A percentile compares a stretch with the other conserved stretches of the same genome.
Evolutionary conservation across 2,329 filamentous ascomycete species (phyloP).

Genomic region (Daldinia sp.): DNA sequence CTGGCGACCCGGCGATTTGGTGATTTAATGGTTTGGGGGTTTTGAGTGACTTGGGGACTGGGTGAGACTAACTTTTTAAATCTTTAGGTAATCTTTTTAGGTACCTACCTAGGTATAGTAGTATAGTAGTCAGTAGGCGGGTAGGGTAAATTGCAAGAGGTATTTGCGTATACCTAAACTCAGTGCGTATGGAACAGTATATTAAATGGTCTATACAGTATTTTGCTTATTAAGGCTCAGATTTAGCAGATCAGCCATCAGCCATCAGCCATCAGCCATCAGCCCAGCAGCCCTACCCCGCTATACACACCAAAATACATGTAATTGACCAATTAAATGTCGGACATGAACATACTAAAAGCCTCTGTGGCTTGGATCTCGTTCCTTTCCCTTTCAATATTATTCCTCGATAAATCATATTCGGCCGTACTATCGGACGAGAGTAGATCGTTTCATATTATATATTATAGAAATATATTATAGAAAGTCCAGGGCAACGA

Average conservation of each 20-base stretch:
- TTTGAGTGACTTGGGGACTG: background rate
- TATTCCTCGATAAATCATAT: background rate
- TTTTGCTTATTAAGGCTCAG: background rate
- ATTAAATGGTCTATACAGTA: background rate
- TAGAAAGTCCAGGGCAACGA: background rate
- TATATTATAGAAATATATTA: background rate
- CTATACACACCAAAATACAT: background rate
- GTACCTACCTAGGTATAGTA: no score
- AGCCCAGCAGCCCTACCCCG: background rate
- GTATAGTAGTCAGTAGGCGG: no score
- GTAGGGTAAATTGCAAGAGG: no score
- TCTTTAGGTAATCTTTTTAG: no score
- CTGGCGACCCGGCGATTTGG: background rate
- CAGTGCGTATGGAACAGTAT: background rate
- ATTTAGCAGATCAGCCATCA: background rate
- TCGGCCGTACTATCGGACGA: background rate
- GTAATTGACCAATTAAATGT: background rate
- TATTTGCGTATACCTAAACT: no score
- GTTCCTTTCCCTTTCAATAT: background rate
- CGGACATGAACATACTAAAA: background rate
- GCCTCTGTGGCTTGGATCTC: background rate
- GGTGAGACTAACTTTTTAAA: background rate
- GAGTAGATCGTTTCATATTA: background rate
- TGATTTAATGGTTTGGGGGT: background rate
- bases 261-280: background rate